Conservation (phyloP, 176 grass and related monocot species). For the Pharus latifolius region DNA sequence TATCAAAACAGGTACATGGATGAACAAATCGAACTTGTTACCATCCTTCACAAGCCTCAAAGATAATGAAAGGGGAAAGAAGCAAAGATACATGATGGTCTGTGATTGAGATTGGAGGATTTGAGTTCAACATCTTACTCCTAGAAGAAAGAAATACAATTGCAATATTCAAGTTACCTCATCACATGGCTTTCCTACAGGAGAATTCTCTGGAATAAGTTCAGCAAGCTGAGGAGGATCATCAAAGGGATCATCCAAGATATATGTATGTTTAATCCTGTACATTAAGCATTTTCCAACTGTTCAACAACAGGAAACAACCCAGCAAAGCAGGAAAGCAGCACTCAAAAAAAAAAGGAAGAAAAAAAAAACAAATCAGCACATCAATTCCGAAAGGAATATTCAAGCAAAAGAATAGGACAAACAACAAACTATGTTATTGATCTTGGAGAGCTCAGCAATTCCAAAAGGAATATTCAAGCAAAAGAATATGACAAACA, state of each 20-base stretch:
- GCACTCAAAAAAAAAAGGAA: background rate
- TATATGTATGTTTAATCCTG: constrained; percentile 98
- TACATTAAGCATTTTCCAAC: background rate
- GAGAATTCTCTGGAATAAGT: constrained; percentile 88
- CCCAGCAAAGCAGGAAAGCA: background rate
- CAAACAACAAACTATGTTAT: too few species aligned
- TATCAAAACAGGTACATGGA: background rate
- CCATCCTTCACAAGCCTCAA: background rate
- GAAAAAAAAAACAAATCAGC: background rate
- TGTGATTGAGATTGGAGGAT: background rate
- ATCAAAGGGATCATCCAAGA: constrained; percentile 96
- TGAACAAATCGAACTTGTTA: background rate
- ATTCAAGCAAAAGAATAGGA: too few species aligned
- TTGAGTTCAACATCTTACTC: background rate
- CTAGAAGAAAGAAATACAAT: background rate
- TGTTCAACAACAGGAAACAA: background rate
- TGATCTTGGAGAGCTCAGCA: too few species aligned
- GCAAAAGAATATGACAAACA: too few species aligned
- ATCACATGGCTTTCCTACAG: constrained; percentile 66
- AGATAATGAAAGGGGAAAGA: background rate
- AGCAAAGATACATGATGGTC: background rate
- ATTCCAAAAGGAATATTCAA: too few species aligned
- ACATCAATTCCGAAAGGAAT: too few species aligned
- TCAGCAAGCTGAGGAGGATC: constrained; percentile 73
- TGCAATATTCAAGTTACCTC: constrained; percentile 35